These are phyloP conservation scores for Eimeria sp. DNA, from an alignment of 169 alveolate species.

Conservation along the genomic window DNA sequence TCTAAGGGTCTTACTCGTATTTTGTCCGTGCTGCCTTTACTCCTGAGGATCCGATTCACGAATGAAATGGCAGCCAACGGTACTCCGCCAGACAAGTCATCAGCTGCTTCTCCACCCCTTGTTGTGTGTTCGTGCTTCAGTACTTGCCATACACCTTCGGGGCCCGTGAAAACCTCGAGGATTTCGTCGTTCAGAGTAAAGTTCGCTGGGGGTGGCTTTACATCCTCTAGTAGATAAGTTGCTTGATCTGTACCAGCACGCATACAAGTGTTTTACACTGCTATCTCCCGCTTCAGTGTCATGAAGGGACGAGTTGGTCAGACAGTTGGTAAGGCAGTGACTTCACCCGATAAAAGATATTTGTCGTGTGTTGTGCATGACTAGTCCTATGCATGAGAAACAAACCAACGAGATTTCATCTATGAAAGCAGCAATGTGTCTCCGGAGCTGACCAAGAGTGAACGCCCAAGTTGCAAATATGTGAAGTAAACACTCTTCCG, in stretches of 20 bases:
- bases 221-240: slow-evolving; percentile 51
- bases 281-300: background rate
- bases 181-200: slow-evolving; percentile 15
- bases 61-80: slow-evolving; percentile 54
- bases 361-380: background rate
- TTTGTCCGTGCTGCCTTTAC: slow-evolving; percentile 1
- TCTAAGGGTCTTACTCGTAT: slow-evolving; percentile 16
- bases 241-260: slow-evolving; percentile 46
- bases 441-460: slow-evolving; percentile 45
- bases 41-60: slow-evolving; percentile 41
- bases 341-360: background rate
- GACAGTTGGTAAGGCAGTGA: background rate
- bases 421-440: background rate
- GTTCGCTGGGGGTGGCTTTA: slow-evolving; percentile 50
- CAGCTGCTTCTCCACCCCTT: slow-evolving; percentile 65
- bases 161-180: slow-evolving; percentile 29
- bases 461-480: slow-evolving; percentile 74
- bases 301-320: background rate
- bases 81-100: slow-evolving; percentile 23
- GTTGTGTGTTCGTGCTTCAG: slow-evolving; percentile 44
- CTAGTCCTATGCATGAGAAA: background rate
- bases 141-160: slow-evolving; percentile 45
- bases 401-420: background rate
- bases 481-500: slow-evolving; percentile 64
- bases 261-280: background rate